Percentiles rank a stretch among this genome's conserved stretches.
Conservation (phyloP, 177 flowering plant species). For the Vitis hybrid region DNA sequence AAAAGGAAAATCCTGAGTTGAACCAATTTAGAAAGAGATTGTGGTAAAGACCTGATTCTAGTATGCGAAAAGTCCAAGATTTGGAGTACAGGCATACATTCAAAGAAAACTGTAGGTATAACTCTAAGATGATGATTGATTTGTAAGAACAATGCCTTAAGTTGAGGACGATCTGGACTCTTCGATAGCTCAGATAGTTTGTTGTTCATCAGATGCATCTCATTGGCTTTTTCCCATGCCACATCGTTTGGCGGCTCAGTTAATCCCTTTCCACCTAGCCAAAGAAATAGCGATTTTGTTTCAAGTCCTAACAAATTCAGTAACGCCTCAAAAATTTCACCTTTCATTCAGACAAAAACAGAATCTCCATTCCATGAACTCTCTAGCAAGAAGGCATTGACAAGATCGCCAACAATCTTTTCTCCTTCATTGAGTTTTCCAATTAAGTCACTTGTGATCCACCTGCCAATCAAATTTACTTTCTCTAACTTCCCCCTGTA, state of each 20-base stretch:
- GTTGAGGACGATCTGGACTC: neutral
- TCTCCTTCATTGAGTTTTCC: too few relatives aligned
- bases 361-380: too few relatives aligned
- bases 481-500: neutral
- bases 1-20: too few relatives aligned
- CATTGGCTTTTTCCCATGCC: constrained; percentile 4
- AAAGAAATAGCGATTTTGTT: neutral
- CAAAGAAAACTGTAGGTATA: neutral
- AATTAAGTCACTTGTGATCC: too few relatives aligned
- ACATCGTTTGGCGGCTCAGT: constrained; percentile 2
- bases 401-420: too few relatives aligned
- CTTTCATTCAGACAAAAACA: too few relatives aligned
- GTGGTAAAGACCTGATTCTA: too few relatives aligned
- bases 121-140: neutral
- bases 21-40: too few relatives aligned
- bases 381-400: too few relatives aligned
- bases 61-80: neutral
- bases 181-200: neutral
- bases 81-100: constrained; percentile 1
- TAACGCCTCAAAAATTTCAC: neutral
- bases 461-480: neutral
- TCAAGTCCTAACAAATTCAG: neutral
- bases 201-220: constrained; percentile 1
- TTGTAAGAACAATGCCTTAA: neutral
- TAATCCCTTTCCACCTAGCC: neutral